A percentile compares a stretch with the other conserved stretches of the same genome.
Conservation (phyloP, 2,329 filamentous ascomycete genomes). For the Cryphonectria nitschkei region DNA sequence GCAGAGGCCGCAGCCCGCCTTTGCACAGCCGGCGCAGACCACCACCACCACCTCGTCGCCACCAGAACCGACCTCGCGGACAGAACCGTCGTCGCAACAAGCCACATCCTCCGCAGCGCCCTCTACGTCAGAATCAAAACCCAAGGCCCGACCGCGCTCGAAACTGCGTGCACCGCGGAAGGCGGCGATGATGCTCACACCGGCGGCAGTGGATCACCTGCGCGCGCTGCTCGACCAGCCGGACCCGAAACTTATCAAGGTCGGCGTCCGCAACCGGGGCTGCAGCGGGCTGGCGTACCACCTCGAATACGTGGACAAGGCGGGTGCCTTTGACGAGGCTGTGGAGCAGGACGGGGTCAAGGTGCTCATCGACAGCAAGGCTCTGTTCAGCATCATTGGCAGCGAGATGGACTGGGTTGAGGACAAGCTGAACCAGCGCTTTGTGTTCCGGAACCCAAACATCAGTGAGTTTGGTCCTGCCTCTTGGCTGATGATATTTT, state of each 20-base stretch:
- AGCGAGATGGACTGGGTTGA: conserved; percentile 99
- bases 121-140: conserved; percentile 45
- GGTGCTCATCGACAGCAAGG: conserved; percentile 96
- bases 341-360: conserved; percentile 96
- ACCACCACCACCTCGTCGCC: conserved; percentile 29
- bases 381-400: conserved; percentile 95
- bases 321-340: conserved; percentile 84
- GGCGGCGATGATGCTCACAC: conserved; percentile 86
- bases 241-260: conserved; percentile 88
- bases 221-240: conserved; percentile 78
- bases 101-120: conserved; percentile 6
- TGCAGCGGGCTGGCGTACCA: conserved; percentile 94
- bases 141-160: conserved; percentile 54
- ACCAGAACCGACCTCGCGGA: conserved; percentile 8
- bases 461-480: conserved; percentile 73
- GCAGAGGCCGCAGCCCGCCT: conserved; percentile 63
- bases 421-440: conserved; percentile 89
- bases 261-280: conserved; percentile 91
- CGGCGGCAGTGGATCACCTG: conserved; percentile 78
- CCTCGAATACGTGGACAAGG: conserved; percentile 92
- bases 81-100: conserved; percentile 8
- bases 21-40: conserved; percentile 35
- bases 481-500: background rate
- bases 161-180: conserved; percentile 78
- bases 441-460: conserved; percentile 96